These are phyloP conservation scores for Cytospora mali DNA, from an alignment of 2,329 filamentous ascomycete species.

Conservation along the genomic window DNA sequence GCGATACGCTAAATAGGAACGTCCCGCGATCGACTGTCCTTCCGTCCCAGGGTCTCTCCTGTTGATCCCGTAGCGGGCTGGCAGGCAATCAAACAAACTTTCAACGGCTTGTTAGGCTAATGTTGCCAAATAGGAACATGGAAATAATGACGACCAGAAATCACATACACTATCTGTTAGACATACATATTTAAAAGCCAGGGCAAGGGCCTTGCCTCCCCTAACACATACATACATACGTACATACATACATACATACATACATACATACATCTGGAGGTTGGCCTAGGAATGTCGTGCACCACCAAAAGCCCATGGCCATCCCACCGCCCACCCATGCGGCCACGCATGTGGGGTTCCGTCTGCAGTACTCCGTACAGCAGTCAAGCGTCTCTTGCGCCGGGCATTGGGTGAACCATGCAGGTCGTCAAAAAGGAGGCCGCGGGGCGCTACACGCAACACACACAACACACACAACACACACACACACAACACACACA, in stretches of 20 bases:
- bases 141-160: not conserved
- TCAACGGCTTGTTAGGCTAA: slow-evolving; percentile 17
- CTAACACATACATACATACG: slow-evolving; percentile 3
- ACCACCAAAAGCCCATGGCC: not conserved
- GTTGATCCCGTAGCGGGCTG: slow-evolving; percentile 3
- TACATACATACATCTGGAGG: not conserved
- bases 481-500: not conserved
- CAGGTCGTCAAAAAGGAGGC: not conserved
- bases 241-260: not conserved
- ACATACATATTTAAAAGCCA: no score
- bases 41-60: slow-evolving; percentile 28
- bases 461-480: not conserved
- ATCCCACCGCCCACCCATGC: slow-evolving; percentile 4
- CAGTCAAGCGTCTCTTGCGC: not conserved
- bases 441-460: not conserved
- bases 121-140: slow-evolving; percentile 17
- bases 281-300: not conserved
- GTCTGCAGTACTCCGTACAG: not conserved
- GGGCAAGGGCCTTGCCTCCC: no score
- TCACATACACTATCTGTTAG: not conserved
- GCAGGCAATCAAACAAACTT: not conserved
- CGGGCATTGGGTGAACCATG: not conserved
- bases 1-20: slow-evolving; percentile 9
- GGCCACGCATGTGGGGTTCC: slow-evolving; percentile 9
- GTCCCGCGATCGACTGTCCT: slow-evolving; percentile 23